Percentiles rank a stretch among this genome's conserved stretches.
Conservation (phyloP, 176 grass and related monocot genomes). For the Aegilops tauschii region DNA sequence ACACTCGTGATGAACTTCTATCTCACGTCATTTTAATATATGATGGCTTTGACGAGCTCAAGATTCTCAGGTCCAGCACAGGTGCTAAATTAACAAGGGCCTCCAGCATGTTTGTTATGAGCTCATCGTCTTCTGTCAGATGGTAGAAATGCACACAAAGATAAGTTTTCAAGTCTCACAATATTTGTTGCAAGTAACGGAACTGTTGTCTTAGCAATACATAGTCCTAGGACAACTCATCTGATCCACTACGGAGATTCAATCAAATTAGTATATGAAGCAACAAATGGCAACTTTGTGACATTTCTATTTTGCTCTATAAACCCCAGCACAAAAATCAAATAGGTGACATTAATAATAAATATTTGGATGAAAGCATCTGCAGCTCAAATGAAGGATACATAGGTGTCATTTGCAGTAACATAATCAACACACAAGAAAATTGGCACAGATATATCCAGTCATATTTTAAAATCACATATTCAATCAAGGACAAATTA, state of each 20-base stretch:
- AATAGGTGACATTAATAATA: not conserved
- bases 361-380: conserved; percentile 8
- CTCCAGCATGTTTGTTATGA: conserved; percentile 97
- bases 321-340: not conserved
- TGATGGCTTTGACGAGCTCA: conserved; percentile 91
- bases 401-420: not conserved
- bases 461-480: not conserved
- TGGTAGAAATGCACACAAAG: conserved; percentile 31
- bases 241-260: not conserved
- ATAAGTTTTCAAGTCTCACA: conserved; percentile 13
- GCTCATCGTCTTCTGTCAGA: conserved; percentile 93
- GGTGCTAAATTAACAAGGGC: conserved; percentile 97
- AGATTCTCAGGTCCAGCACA: conserved; percentile 91
- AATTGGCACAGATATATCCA: not conserved
- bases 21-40: conserved; percentile 88
- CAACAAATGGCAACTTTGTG: not conserved
- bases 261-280: not conserved
- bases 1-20: conserved; percentile 1
- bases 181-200: not conserved
- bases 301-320: conserved; percentile 9
- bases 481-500: conserved; percentile 4
- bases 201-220: not conserved
- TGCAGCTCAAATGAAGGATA: conserved; percentile 11
- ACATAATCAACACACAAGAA: not conserved
- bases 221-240: conserved; percentile 11